A percentile compares a stretch with the other conserved stretches of the same genome.
Evolutionary conservation across 2,329 filamentous ascomycete species (phyloP).

Genomic region (Aureobasidium sp.): DNA sequence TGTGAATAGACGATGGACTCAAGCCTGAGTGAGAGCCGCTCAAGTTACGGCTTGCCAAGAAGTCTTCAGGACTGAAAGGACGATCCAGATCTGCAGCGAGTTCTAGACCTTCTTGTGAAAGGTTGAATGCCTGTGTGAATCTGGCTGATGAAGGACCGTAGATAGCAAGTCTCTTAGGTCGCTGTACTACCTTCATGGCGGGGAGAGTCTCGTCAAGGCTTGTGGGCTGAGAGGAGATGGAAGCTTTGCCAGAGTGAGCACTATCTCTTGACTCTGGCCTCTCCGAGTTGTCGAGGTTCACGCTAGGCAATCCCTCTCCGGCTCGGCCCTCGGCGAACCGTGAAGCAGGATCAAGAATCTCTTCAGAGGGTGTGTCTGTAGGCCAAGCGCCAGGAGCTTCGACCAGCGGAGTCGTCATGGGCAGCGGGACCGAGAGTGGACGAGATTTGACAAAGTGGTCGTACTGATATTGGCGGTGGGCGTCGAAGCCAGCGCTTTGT

Average conservation of each 20-base stretch:
- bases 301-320: conserved; percentile 1
- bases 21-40: neutral
- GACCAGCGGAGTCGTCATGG: conserved; percentile 8
- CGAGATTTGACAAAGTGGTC: neutral
- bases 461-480: neutral
- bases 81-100: neutral
- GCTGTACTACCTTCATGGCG: neutral
- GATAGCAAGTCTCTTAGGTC: conserved; percentile 10
- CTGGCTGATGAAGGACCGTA: conserved; percentile 7
- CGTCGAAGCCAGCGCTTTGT: neutral
- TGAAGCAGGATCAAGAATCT: neutral
- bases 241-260: conserved; percentile 4
- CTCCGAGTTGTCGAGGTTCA: neutral
- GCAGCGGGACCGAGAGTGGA: neutral
- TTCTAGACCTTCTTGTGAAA: conserved; percentile 5
- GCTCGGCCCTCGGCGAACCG: neutral
- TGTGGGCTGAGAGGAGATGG: conserved; percentile 1
- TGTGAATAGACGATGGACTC: neutral
- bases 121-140: conserved; percentile 2
- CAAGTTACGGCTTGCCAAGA: conserved; percentile 10
- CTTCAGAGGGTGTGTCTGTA: neutral
- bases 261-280: conserved; percentile 3
- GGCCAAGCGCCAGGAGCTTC: conserved; percentile 15
- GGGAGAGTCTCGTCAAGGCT: neutral
- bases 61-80: conserved; percentile 10